Conservation (phyloP, 192 early-diverging fungal species). For the Globomyces pollinis-pini region DNA sequence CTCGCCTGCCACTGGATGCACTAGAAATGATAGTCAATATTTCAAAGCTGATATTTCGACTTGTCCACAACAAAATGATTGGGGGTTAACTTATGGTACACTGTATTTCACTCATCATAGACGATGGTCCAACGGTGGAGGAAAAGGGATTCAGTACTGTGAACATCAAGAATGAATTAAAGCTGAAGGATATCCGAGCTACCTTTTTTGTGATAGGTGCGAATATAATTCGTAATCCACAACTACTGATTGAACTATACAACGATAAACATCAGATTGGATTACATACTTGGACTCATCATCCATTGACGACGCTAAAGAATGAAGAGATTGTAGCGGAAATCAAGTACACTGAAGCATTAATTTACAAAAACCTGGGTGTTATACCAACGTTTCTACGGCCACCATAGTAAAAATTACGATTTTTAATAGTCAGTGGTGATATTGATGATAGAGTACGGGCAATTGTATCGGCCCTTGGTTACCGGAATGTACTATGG, state of each 20-base stretch:
- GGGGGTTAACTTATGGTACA: neutral
- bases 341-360: conserved; percentile 48
- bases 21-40: neutral
- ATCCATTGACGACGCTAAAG: conserved; percentile 42
- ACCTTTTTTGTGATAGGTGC: conserved; percentile 48
- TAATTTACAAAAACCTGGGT: conserved; percentile 41
- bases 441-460: conserved; percentile 58
- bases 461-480: conserved; percentile 44
- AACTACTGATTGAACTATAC: conserved; percentile 38
- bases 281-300: conserved; percentile 56
- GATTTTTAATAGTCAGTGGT: too few species aligned
- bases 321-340: conserved; percentile 58
- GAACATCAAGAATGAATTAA: too few species aligned
- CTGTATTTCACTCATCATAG: neutral
- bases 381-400: too few species aligned
- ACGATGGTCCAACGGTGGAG: conserved; percentile 3
- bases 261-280: conserved; percentile 44
- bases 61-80: neutral
- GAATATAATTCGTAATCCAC: conserved; percentile 28
- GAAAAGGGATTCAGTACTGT: too few species aligned
- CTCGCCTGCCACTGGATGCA: neutral
- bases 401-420: too few species aligned
- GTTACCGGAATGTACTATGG: conserved; percentile 40
- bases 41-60: neutral
- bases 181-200: too few species aligned